Percentiles rank a stretch among this genome's conserved stretches.
These are phyloP conservation scores for Chlorella sp. DNA, from an alignment of 139 green algal species.

Conservation along the genomic window DNA sequence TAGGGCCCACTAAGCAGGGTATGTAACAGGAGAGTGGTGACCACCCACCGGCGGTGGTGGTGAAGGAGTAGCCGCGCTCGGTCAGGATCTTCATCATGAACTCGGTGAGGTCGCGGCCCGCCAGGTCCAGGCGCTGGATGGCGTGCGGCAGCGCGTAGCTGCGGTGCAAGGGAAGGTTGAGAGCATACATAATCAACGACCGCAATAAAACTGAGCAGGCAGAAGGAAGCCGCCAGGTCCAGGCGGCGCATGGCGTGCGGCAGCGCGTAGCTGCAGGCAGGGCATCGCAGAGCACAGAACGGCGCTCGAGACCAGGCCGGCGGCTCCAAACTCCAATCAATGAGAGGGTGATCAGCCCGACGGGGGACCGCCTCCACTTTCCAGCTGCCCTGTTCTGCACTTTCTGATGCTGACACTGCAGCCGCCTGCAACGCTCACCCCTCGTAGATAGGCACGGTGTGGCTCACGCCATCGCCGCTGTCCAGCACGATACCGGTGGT, in stretches of 20 bases:
- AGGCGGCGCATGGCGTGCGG: slow-evolving; percentile 94
- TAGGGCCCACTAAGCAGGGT: too few relatives aligned
- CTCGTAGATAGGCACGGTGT: slow-evolving; percentile 99
- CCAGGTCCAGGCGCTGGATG: slow-evolving; percentile 96
- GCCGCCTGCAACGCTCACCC: slow-evolving; percentile 46
- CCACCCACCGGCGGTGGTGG: slow-evolving; percentile 78
- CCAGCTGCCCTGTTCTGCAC: too few relatives aligned
- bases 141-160: slow-evolving; percentile 95
- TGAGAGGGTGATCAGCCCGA: too few relatives aligned
- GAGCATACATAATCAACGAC: neutral
- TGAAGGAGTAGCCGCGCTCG: slow-evolving; percentile 98
- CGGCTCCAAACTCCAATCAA: too few relatives aligned
- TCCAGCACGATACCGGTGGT: slow-evolving; percentile 99
- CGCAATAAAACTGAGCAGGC: too few relatives aligned
- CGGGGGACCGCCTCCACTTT: too few relatives aligned
- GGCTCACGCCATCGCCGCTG: slow-evolving; percentile 95
- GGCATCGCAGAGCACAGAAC: too few relatives aligned
- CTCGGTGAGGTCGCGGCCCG: slow-evolving; percentile 96
- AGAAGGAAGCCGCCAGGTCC: slow-evolving; percentile 95
- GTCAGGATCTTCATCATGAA: slow-evolving; percentile 94
- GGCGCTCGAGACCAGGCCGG: too few relatives aligned
- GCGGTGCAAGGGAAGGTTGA: too few relatives aligned
- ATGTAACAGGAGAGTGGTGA: too few relatives aligned
- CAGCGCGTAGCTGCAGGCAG: neutral
- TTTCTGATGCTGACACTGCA: too few relatives aligned